A percentile compares a stretch with the other conserved stretches of the same genome.
phyloP scores from a whole-genome alignment of 2,329 filamentous ascomycete genomes.

The Talaromyces islandicus region DNA sequence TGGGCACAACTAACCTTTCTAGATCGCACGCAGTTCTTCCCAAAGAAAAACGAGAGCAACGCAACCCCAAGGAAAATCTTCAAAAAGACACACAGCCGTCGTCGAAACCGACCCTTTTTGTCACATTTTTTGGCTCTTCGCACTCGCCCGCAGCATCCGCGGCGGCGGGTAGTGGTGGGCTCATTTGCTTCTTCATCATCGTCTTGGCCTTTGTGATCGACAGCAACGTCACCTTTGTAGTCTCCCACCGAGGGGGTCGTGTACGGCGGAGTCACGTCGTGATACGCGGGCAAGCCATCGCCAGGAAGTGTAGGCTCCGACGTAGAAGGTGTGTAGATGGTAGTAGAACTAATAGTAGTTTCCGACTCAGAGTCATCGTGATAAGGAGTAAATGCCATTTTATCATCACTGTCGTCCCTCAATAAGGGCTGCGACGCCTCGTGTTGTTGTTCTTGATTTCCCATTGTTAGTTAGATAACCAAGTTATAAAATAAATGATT shows the following conservation, averaged over 20 bases:
- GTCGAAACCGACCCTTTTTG: not conserved
- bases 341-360: not conserved
- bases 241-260: not conserved
- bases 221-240: not conserved
- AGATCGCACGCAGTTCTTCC: slow-evolving; percentile 1
- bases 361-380: not conserved
- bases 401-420: not conserved
- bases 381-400: not conserved
- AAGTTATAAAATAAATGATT: not conserved
- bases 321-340: not conserved
- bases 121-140: not conserved
- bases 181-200: not conserved
- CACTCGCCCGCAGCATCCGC: not conserved
- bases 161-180: not conserved
- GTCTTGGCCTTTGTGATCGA: not conserved
- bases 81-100: slow-evolving; percentile 2
- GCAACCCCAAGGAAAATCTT: slow-evolving; percentile 1
- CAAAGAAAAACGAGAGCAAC: slow-evolving; percentile 2
- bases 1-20: not conserved
- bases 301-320: not conserved
- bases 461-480: not conserved
- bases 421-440: not conserved
- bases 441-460: not conserved
- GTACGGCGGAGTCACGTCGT: not conserved
- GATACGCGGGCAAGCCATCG: not conserved